Base-by-base conservation (phyloP, 192 early-diverging fungal species). In the Backusella mclennaniae region DNA sequence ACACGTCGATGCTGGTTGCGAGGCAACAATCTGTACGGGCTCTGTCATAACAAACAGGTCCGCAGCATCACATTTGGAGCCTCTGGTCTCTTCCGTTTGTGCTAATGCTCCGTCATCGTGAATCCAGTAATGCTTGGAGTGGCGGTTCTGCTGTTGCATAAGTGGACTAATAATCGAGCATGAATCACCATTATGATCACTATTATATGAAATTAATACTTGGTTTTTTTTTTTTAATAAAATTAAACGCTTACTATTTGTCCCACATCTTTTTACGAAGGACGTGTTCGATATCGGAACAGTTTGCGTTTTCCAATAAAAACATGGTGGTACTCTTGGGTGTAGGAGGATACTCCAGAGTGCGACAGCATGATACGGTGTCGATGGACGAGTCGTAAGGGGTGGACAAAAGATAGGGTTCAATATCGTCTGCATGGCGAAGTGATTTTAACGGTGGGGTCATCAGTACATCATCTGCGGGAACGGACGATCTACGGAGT, bases 351-450 rank as follows among this genome's bases (percentile, higher is more conserved):
- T 46, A 67, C 8, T 75, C 66, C 1, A 75, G 6, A 1, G 70
- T 49, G 7, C 39, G 6, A 21, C 39, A 46, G 14, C 46, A 69
- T 6, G 75, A 76, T 3, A 76, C 56, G 6, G 26, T 76, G 17
- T 66, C 66, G 29, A 76, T 69, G 17, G 75, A 76, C 0, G 75
- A 76, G 44, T 76, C 67, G 14, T 76, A 76, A 36, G 75, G 75
- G 3, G 67, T 69, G 2, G 67, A 39, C 6, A 76, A 19, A 3
- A 23, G 42, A 35, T 52, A 46, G 11, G 75, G 69, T 5, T 69
- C 75, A 1, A 76, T 49, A 23, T 76, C 75, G 49, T 76, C 75
- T 46, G 41, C 67, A 19, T 56, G 67, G 8, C 49, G 46, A 21
- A 49, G 23, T 19, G 41, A 71, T 41, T 17, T 29, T 41, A 71